Conservation (phyloP, 352 stramenopile genomes). For the Synura sp. region DNA sequence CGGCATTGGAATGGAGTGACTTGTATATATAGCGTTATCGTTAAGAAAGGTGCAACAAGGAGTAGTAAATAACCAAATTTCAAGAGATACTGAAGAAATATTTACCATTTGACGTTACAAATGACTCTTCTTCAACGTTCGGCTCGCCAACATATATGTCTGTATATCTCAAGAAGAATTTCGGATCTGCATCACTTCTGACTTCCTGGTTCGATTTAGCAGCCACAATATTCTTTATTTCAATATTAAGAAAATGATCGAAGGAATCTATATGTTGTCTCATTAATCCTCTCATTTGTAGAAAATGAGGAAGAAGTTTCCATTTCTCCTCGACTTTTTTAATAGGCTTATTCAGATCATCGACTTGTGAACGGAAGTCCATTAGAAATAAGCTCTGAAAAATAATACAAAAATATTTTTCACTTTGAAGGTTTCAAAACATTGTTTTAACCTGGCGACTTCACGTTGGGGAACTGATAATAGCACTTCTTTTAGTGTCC, state of each 20-base stretch:
- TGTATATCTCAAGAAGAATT: slow-evolving; percentile 98
- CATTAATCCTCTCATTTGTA: slow-evolving; percentile 67
- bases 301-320: slow-evolving; percentile 96
- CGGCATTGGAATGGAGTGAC: slow-evolving; percentile 97
- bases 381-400: too few species aligned
- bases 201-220: slow-evolving; percentile 83
- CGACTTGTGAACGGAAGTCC: too few species aligned
- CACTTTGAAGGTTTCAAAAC: too few species aligned
- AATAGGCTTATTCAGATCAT: too few species aligned
- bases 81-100: neutral
- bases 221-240: slow-evolving; percentile 97
- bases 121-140: slow-evolving; percentile 93
- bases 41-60: too few species aligned
- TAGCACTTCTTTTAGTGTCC: too few species aligned
- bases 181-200: slow-evolving; percentile 81
- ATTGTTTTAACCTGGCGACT: too few species aligned
- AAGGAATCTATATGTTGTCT: slow-evolving; percentile 99
- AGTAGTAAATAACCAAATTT: neutral
- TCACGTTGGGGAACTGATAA: too few species aligned
- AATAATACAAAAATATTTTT: too few species aligned
- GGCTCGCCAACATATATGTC: slow-evolving; percentile 95
- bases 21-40: slow-evolving; percentile 35
- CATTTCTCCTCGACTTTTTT: slow-evolving; percentile 98
- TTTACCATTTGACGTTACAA: slow-evolving; percentile 64
- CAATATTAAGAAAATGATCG: slow-evolving; percentile 97